A percentile compares a stretch with the other conserved stretches of the same genome.
Evolutionary conservation across 1,139 yeast species (phyloP).

Genomic region (Scheffersomyces stambukii): DNA sequence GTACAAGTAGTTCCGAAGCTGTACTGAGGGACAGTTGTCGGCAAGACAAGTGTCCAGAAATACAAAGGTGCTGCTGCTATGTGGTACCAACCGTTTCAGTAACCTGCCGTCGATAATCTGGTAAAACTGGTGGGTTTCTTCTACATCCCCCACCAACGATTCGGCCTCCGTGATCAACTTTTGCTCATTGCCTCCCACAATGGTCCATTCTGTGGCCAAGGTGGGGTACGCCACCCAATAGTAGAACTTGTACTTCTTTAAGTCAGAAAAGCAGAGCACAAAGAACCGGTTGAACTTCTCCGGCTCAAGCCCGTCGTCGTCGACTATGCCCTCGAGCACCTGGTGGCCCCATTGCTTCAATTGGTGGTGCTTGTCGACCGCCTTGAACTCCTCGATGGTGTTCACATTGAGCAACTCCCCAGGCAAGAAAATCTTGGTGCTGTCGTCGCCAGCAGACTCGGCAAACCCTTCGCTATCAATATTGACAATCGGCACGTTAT

Average conservation of each 20-base stretch:
- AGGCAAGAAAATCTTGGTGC: slow-evolving; percentile 11
- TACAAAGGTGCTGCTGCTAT: slow-evolving; percentile 29
- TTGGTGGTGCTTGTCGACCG: slow-evolving; percentile 55
- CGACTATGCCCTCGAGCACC: slow-evolving; percentile 14
- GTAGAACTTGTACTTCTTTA: slow-evolving; percentile 80
- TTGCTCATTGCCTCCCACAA: no score
- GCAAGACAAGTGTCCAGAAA: slow-evolving; percentile 59
- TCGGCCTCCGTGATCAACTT: no score
- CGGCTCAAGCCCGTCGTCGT: slow-evolving; percentile 7
- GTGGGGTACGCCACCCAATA: slow-evolving; percentile 89
- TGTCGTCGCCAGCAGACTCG: slow-evolving; percentile 31
- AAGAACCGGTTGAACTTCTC: slow-evolving; percentile 38
- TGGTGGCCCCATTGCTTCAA: slow-evolving; percentile 43
- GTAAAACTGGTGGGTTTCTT: slow-evolving; percentile 10
- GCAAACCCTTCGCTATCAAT: slow-evolving; percentile 43
- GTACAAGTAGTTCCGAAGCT: slow-evolving; percentile 61
- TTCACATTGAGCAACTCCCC: slow-evolving; percentile 57
- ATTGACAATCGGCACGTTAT: slow-evolving; percentile 36
- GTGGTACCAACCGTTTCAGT: no score
- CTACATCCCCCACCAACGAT: slow-evolving; percentile 4
- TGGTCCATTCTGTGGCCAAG: slow-evolving; percentile 44
- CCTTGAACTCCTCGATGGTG: slow-evolving; percentile 81
- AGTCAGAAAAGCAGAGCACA: slow-evolving; percentile 74
- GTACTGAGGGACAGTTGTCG: slow-evolving; percentile 51
- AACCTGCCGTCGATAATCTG: slow-evolving; percentile 10